Evolutionary conservation across 1,284 basidiomycete genomes (phyloP).

Genomic region (Pisolithus thermaeus): DNA sequence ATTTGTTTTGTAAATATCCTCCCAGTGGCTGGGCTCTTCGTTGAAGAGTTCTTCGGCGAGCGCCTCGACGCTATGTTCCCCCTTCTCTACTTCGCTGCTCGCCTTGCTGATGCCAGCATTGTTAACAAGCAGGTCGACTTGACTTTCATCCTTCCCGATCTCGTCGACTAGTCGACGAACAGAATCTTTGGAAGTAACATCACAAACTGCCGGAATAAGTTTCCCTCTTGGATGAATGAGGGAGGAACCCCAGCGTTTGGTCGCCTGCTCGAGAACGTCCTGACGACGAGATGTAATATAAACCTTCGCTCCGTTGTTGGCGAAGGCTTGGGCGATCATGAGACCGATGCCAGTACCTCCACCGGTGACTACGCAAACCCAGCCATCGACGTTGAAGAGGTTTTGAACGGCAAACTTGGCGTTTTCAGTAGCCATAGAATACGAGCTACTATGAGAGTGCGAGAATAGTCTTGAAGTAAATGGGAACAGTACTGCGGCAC

Average conservation of each 20-base stretch:
- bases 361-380: conserved; percentile 34
- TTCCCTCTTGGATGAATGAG: conserved; percentile 6
- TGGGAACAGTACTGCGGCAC: not conserved
- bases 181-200: conserved; percentile 1
- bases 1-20: conserved; percentile 33
- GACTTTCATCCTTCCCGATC: not conserved
- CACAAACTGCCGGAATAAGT: conserved; percentile 6
- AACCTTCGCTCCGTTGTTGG: conserved; percentile 39
- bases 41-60: conserved; percentile 30
- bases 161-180: conserved; percentile 5
- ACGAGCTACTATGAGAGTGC: not conserved
- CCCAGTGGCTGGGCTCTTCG: conserved; percentile 31
- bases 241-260: conserved; percentile 5
- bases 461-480: not conserved
- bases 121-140: conserved; percentile 13
- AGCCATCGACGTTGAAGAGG: conserved; percentile 31
- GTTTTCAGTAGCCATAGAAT: conserved; percentile 2
- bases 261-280: conserved; percentile 23
- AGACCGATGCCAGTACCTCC: conserved; percentile 34
- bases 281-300: conserved; percentile 33
- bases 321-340: conserved; percentile 37
- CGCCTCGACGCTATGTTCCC: conserved; percentile 27
- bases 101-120: conserved; percentile 15
- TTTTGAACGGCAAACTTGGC: conserved; percentile 8
- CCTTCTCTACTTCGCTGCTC: conserved; percentile 26